A percentile compares a stretch with the other conserved stretches of the same genome.
These are phyloP conservation scores for Acrodontium crateriforme DNA, from an alignment of 2,329 filamentous ascomycete genomes.

Conservation along the genomic window DNA sequence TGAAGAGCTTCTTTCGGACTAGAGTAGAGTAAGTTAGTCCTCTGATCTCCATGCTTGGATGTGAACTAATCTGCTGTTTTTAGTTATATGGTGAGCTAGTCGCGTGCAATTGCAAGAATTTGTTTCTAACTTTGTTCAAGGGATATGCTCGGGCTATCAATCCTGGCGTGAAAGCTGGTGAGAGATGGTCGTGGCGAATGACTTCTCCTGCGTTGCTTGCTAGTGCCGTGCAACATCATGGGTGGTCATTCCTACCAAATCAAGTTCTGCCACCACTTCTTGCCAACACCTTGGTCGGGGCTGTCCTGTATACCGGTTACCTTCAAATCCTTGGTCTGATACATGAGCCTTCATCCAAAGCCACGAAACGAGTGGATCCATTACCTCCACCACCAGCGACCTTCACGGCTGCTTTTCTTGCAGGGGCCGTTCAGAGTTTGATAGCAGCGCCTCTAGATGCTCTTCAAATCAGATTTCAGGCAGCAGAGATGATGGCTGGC, in stretches of 20 bases:
- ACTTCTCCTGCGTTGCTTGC: conserved; percentile 58
- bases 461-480: conserved; percentile 59
- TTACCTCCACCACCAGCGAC: conserved; percentile 50
- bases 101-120: no score
- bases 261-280: conserved; percentile 64
- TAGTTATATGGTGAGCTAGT: no score
- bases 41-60: no score
- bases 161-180: conserved; percentile 35
- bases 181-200: conserved; percentile 46
- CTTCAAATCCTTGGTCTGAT: conserved; percentile 53
- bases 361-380: conserved; percentile 53
- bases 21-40: conserved; percentile 79
- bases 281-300: conserved; percentile 61
- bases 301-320: conserved; percentile 63
- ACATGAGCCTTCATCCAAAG: conserved; percentile 50
- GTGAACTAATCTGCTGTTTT: no score
- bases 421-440: conserved; percentile 55
- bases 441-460: conserved; percentile 64
- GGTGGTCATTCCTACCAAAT: conserved; percentile 60
- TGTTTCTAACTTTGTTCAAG: conserved; percentile 20
- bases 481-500: conserved; percentile 44
- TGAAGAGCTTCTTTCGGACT: conserved; percentile 84
- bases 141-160: conserved; percentile 51
- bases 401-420: conserved; percentile 56
- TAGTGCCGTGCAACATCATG: conserved; percentile 53